Conservation (phyloP, 345 rosid species). For the Raphanus sativus region DNA sequence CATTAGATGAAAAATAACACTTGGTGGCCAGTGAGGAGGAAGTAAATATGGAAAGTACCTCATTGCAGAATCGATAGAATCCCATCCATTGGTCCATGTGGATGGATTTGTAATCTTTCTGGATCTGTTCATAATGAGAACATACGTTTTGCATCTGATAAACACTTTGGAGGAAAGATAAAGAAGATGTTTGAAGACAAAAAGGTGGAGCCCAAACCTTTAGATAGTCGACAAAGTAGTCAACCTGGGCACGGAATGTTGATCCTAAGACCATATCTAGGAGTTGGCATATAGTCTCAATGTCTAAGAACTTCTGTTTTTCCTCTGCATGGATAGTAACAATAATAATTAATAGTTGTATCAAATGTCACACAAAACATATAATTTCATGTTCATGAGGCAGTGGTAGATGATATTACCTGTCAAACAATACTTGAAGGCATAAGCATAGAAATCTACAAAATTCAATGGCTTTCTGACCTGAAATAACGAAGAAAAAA, state of each 20-base stretch:
- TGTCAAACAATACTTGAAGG: constrained; percentile 90
- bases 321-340: constrained; percentile 55
- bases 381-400: neutral
- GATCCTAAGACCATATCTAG: constrained; percentile 79
- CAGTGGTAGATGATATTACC: constrained; percentile 44
- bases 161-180: neutral
- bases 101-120: constrained; percentile 83
- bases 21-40: neutral
- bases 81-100: constrained; percentile 95
- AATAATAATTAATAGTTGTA: neutral
- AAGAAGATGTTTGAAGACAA: neutral
- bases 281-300: constrained; percentile 82
- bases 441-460: constrained; percentile 73
- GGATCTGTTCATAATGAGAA: constrained; percentile 51
- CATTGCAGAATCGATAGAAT: constrained; percentile 78
- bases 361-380: neutral
- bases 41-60: constrained; percentile 30
- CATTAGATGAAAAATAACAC: constrained; percentile 1
- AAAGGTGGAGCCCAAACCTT: constrained; percentile 27
- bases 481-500: constrained; percentile 43
- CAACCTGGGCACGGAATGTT: constrained; percentile 71
- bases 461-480: constrained; percentile 69
- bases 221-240: constrained; percentile 56
- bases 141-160: neutral
- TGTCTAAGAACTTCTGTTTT: constrained; percentile 85